Evolutionary conservation across 345 rosid genomes (phyloP).

Genomic region (Nephelium lappaceum): DNA sequence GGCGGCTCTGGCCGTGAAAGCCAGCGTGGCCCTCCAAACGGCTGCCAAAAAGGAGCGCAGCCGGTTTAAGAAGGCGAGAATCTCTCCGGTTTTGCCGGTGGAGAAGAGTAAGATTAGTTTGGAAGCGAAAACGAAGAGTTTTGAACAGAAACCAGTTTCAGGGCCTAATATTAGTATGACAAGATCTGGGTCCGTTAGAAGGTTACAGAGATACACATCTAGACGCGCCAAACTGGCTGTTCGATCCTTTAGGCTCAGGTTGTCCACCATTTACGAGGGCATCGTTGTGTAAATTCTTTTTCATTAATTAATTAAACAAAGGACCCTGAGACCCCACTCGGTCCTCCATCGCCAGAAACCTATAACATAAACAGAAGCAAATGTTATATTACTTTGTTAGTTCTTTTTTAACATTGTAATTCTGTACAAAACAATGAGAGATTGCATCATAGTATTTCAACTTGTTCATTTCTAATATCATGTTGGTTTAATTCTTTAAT

Average conservation of each 20-base stretch:
- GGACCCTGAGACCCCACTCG: background rate
- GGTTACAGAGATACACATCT: slow-evolving; percentile 56
- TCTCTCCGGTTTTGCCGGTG: slow-evolving; percentile 51
- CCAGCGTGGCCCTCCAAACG: slow-evolving; percentile 70
- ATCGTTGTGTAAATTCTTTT: slow-evolving; percentile 36
- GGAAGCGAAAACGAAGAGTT: background rate
- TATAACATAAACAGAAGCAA: background rate
- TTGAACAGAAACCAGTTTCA: background rate
- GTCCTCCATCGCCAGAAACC: background rate
- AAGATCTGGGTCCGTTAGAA: slow-evolving; percentile 65
- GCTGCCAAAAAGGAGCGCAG: slow-evolving; percentile 28
- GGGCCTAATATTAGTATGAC: slow-evolving; percentile 25
- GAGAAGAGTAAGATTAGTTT: slow-evolving; percentile 5
- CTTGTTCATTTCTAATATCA: background rate
- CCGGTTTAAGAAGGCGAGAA: slow-evolving; percentile 48
- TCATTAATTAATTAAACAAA: background rate
- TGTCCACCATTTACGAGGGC: slow-evolving; percentile 81
- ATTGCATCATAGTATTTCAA: background rate
- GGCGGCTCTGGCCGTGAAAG: slow-evolving; percentile 95
- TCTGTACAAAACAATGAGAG: background rate
- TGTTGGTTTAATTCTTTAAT: background rate
- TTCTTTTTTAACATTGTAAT: background rate
- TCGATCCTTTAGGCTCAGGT: slow-evolving; percentile 68
- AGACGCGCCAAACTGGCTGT: slow-evolving; percentile 71
- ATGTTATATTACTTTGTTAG: background rate